These are phyloP conservation scores for Nepenthes gracilis DNA, from an alignment of 148 eudicot genomes.

Conservation along the genomic window DNA sequence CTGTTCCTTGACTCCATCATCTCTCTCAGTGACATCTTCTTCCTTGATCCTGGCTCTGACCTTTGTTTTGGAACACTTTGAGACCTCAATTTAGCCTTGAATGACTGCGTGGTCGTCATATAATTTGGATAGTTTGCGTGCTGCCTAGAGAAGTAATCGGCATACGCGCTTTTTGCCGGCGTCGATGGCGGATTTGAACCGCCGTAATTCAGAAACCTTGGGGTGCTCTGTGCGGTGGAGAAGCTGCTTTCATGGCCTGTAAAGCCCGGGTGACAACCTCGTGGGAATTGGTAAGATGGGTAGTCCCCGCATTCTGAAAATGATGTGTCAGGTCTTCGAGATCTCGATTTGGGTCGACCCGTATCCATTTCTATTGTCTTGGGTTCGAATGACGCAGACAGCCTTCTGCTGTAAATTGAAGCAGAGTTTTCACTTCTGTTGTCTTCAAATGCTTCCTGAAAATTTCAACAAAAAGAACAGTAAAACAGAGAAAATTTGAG, in stretches of 20 bases:
- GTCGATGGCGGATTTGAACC: constrained; percentile 25
- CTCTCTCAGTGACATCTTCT: constrained; percentile 39
- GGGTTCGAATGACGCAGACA: constrained; percentile 58
- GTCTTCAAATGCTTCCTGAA: constrained; percentile 49
- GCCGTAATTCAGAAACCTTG: constrained; percentile 23
- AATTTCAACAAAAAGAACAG: neutral
- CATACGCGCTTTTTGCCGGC: constrained; percentile 36
- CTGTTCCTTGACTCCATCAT: constrained; percentile 75
- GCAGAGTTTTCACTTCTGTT: constrained; percentile 33
- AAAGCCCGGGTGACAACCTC: constrained; percentile 36
- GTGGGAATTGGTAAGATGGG: constrained; percentile 20
- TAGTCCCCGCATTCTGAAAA: constrained; percentile 28
- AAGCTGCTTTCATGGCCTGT: constrained; percentile 35
- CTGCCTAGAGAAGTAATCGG: constrained; percentile 19
- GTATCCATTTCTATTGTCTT: constrained; percentile 55
- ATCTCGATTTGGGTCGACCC: constrained; percentile 46
- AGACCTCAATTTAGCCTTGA: constrained; percentile 54
- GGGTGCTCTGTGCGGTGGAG: constrained; percentile 62
- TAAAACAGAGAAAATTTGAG: too few species aligned
- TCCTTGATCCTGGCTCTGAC: constrained; percentile 41
- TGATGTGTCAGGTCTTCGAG: constrained; percentile 23
- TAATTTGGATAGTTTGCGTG: constrained; percentile 33
- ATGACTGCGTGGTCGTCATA: constrained; percentile 51
- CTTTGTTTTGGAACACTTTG: constrained; percentile 70
- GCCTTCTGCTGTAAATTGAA: constrained; percentile 49